Evolutionary conservation across 768 basidiomycete genomes (phyloP).

Genomic region (Lentinula guzmanii): DNA sequence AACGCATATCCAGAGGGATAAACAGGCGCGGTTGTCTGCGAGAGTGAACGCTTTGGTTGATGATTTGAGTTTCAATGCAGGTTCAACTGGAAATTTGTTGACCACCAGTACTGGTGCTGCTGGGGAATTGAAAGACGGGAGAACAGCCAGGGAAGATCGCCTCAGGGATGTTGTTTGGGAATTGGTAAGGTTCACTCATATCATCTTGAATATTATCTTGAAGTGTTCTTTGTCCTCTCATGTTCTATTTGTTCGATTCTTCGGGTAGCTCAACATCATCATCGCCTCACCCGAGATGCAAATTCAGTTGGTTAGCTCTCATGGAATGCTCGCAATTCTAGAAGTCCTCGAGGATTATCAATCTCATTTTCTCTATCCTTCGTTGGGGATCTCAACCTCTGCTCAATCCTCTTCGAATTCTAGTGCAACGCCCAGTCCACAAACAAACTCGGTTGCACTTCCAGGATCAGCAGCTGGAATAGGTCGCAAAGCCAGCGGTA

Average conservation of each 20-base stretch:
- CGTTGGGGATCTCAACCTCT: not conserved
- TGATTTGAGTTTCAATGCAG: slow-evolving; percentile 27
- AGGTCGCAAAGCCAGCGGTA: not conserved
- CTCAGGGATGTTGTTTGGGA: slow-evolving; percentile 84
- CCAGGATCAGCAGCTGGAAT: not conserved
- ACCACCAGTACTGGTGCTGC: not conserved
- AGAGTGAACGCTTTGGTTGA: slow-evolving; percentile 83
- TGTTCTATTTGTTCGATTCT: not conserved
- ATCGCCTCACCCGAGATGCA: slow-evolving; percentile 82
- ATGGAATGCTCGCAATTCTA: slow-evolving; percentile 92
- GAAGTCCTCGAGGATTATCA: slow-evolving; percentile 69
- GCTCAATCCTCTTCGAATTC: not conserved
- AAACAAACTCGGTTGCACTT: not conserved
- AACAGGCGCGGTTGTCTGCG: slow-evolving; percentile 80
- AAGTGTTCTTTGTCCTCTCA: not conserved
- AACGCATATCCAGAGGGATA: slow-evolving; percentile 88
- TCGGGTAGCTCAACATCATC: slow-evolving; percentile 38
- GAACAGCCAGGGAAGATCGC: slow-evolving; percentile 68
- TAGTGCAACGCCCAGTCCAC: not conserved
- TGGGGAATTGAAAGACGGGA: not conserved
- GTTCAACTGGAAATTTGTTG: not conserved
- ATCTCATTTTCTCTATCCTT: not conserved
- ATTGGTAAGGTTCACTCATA: slow-evolving; percentile 49
- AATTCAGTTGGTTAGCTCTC: slow-evolving; percentile 80
- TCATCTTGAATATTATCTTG: not conserved